Evolutionary conservation across 1,139 yeast species (phyloP).

Genomic region (Geotrichum europaeum): DNA sequence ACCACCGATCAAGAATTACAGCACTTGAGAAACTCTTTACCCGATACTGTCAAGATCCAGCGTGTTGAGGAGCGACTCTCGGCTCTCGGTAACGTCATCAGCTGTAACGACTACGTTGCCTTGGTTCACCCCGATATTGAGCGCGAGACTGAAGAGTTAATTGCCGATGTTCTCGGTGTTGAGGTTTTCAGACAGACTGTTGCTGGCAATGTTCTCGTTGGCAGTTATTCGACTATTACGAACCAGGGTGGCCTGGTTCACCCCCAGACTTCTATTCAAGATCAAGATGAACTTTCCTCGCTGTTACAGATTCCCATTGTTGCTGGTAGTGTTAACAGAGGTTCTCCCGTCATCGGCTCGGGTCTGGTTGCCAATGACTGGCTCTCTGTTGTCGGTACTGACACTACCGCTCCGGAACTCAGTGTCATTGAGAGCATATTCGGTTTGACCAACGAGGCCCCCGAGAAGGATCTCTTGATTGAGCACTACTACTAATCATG

Average conservation of each 20-base stretch:
- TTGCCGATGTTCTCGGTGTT: slow-evolving; percentile 97
- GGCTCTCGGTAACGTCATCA: slow-evolving; percentile 95
- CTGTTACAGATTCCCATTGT: slow-evolving; percentile 95
- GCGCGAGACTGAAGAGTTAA: slow-evolving; percentile 97
- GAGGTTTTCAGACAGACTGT: slow-evolving; percentile 99
- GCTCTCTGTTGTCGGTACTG: slow-evolving; percentile 94
- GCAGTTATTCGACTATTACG: slow-evolving; percentile 89
- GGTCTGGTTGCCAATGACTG: slow-evolving; percentile 99
- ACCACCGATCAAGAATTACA: slow-evolving; percentile 99
- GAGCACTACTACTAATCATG: slow-evolving; percentile 36
- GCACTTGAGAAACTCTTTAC: slow-evolving; percentile 94
- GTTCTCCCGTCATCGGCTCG: slow-evolving; percentile 95
- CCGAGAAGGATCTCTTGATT: slow-evolving; percentile 38
- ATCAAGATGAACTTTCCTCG: slow-evolving; percentile 95
- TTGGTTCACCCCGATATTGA: slow-evolving; percentile 98
- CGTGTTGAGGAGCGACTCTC: slow-evolving; percentile 96
- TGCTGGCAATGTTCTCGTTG: slow-evolving; percentile 96
- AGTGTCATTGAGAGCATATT: slow-evolving; percentile 95
- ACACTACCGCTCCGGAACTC: slow-evolving; percentile 97
- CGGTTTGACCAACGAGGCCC: slow-evolving; percentile 39
- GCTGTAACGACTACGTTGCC: slow-evolving; percentile 98
- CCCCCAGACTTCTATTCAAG: slow-evolving; percentile 95
- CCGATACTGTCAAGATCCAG: slow-evolving; percentile 94
- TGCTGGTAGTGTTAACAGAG: slow-evolving; percentile 98
- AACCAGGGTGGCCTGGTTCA: slow-evolving; percentile 98